Evolutionary conservation across 2,329 filamentous ascomycete genomes (phyloP), one percentile per base, ranked within the genome.

Genomic region (Arthrinium phaeospermum): DNA sequence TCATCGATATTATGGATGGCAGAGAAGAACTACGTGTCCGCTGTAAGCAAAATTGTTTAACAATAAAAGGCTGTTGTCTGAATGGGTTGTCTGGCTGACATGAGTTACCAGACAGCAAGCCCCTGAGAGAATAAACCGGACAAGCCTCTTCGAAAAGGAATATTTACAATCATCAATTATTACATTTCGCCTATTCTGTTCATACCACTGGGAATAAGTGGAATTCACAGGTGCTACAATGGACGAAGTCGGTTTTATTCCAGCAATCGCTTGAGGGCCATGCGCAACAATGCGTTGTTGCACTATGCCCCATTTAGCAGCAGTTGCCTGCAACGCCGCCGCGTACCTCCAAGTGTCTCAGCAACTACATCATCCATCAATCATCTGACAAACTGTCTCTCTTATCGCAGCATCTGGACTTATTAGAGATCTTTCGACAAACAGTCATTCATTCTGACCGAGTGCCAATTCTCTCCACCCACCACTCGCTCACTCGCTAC

Each of bases 361-460:
- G 34, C 57, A 64, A 64, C 57, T 64, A 41, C 57, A 64, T 64
- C 49, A 51, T 51, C 49, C 49, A 13, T 41, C 57, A 22, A 64
- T 64, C 57, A 64, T 41, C 57, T 51, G 49, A 64, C 57, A 64
- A 41, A 37, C 49, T 51, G 49, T 49, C 46, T 51, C 47, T 24
- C 22, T 49, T 49, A 49, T 49, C 47, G 47, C 47, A 51, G 49
- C n/a, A 51, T 51, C 49, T n/a, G 16, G 46, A 47, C 46, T 45
- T 45, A 8, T 47, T 47, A 47, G 46, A 19, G 46, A 22, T 51
- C 5, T 27, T 4, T 51, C 12, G 49, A 27, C 49, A 10, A 51
- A 51, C 12, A 24, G 13, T 27, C n/a, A 51, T 51, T n/a, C 46
- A 49, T 49, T 49, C 1, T 27, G 49, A 24, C 10, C 49, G 13